Conservation (phyloP, 140 eudicot genomes). For the Erigeron philadelphicus region DNA sequence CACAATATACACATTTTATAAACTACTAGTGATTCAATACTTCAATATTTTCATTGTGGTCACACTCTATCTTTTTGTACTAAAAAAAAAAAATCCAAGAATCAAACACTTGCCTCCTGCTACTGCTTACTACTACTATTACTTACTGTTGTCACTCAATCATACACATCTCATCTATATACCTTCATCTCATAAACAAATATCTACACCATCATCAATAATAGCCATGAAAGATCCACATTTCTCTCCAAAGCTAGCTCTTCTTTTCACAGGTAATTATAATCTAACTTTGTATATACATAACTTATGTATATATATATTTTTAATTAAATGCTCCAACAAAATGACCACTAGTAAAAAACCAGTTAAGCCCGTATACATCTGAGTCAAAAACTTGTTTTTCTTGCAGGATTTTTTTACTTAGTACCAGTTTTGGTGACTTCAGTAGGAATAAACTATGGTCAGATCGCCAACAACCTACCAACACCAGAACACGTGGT, state of each 20-base stretch:
- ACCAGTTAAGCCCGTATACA: too few relatives aligned
- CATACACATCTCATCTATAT: too few relatives aligned
- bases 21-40: not conserved
- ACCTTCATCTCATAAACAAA: not conserved
- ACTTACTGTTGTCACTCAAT: not conserved
- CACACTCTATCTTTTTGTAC: slow-evolving; percentile 6
- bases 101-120: slow-evolving; percentile 15
- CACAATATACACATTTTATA: not conserved
- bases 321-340: too few relatives aligned
- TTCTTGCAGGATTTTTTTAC: slow-evolving; percentile 19
- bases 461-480: slow-evolving; percentile 81
- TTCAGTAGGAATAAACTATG: slow-evolving; percentile 83
- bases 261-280: slow-evolving; percentile 25
- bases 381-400: too few relatives aligned
- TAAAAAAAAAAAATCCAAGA: not conserved
- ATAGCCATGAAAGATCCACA: slow-evolving; percentile 23
- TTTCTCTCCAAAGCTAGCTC: slow-evolving; percentile 10
- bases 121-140: not conserved
- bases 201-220: not conserved
- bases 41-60: not conserved
- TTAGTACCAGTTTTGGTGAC: slow-evolving; percentile 28
- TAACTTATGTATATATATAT: too few relatives aligned
- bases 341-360: too few relatives aligned
- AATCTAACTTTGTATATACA: not conserved
- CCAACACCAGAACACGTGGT: slow-evolving; percentile 69